Base-by-base conservation (phyloP, 495 filamentous ascomycete species). In the Hypoxylon fragiforme region DNA sequence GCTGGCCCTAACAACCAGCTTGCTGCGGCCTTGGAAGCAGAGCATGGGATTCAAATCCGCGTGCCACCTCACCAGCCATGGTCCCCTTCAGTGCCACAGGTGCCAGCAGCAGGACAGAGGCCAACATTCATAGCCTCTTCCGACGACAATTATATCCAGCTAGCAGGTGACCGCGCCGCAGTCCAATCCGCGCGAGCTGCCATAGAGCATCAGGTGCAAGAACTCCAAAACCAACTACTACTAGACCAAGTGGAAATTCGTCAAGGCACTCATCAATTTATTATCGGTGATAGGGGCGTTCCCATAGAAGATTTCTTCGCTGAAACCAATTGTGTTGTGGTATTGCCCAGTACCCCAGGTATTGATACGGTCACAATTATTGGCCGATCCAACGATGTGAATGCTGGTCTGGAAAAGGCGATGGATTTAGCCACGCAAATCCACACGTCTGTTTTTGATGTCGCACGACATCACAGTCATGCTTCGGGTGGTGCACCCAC, bases 281-380 rank as follows among this genome's bases (percentile, higher is more conserved):
- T 99, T 61, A 83, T 95, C 54, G 90, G 90, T 30, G 84, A 94
- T 30, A 76, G 82, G 44, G 89, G 87, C 22, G 80, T 85, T 50
- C 85, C 88, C 2, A 71, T 91, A 35, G 85, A 96, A 42, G 80
- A 95, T 36, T 92, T 99, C 75, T 82, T 96, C 50, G 82, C 84
- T 12, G 84, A 96, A 55, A 97, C 92, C 38, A 94, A 92, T 42
- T 99, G 95, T 71, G 79, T 87, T 32, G 83, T 97, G 37, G 82
- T 97, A 36, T 62, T 97, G 16, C 92, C 95, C 21, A 83, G 78
- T 21, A 73, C 77, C 31, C 80, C 79, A 11, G 88, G 89, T 31
- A 89, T 92, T 35, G 89, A 96, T 54, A 84, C 80, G 46, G 79
- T 95, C 18, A 91, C 88, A 24, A 81, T 99, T 57, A 85, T 91